These are phyloP conservation scores for Symbiodinium natans DNA, from an alignment of 73 alveolate species.

Conservation along the genomic window DNA sequence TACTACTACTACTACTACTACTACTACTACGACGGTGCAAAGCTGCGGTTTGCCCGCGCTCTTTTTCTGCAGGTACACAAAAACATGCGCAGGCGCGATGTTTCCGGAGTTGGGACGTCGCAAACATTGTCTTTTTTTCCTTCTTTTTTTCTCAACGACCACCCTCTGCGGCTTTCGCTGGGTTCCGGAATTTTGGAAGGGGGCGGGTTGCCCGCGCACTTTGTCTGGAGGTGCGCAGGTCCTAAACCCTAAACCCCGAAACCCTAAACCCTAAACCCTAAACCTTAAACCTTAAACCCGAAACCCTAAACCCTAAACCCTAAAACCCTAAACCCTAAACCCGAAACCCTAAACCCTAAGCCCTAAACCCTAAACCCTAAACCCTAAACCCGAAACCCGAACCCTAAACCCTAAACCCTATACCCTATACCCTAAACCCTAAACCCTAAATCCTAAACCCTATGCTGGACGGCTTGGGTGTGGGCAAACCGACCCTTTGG, in stretches of 20 bases:
- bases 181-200: background rate
- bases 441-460: background rate
- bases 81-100: too few species aligned
- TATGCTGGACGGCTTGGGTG: background rate
- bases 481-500: too few species aligned
- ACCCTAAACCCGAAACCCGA: background rate
- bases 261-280: background rate
- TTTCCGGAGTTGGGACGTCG: too few species aligned
- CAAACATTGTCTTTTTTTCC: too few species aligned
- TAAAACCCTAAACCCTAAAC: background rate
- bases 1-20: too few species aligned
- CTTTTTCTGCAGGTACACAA: too few species aligned
- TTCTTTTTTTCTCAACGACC: too few species aligned
- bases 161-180: too few species aligned
- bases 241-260: background rate
- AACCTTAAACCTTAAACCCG: background rate
- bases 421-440: background rate
- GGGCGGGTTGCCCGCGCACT: too few species aligned
- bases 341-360: background rate
- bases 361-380: background rate
- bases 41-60: too few species aligned
- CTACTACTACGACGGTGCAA: too few species aligned
- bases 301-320: background rate
- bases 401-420: background rate
- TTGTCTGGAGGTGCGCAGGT: background rate